phyloP scores from a whole-genome alignment of 768 basidiomycete species.

The Panaeolus papilionaceus region DNA sequence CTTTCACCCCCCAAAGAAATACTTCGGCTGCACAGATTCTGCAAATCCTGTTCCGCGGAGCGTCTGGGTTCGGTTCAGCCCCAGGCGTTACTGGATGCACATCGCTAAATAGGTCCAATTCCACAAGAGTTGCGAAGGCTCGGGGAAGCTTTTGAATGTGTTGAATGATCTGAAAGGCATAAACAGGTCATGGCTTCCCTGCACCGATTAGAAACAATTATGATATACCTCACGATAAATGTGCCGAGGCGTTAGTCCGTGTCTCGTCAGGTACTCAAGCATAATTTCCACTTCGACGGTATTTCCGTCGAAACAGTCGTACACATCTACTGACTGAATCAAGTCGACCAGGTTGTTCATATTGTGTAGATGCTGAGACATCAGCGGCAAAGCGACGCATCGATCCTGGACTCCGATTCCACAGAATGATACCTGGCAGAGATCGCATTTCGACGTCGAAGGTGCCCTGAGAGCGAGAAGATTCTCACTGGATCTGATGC shows the following conservation, averaged over 20 bases:
- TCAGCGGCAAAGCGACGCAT: constrained; percentile 65
- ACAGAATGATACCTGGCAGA: constrained; percentile 84
- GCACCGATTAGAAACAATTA: background rate
- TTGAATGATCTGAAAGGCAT: constrained; percentile 57
- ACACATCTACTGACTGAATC: constrained; percentile 77
- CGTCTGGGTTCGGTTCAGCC: constrained; percentile 59
- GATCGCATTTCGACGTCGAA: constrained; percentile 81
- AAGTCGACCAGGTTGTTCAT: constrained; percentile 75
- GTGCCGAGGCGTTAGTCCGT: constrained; percentile 66
- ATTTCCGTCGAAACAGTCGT: constrained; percentile 82
- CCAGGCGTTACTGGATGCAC: constrained; percentile 64
- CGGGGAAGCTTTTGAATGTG: constrained; percentile 65
- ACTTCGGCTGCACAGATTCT: constrained; percentile 78
- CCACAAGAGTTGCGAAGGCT: constrained; percentile 70
- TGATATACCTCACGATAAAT: constrained; percentile 76
- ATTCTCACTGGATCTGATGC: constrained; percentile 60
- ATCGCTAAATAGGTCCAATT: constrained; percentile 73
- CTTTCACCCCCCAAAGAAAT: constrained; percentile 74
- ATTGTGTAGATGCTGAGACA: constrained; percentile 70
- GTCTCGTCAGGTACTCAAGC: constrained; percentile 76
- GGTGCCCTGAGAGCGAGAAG: constrained; percentile 76
- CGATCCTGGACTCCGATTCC: constrained; percentile 80
- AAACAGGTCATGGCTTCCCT: background rate
- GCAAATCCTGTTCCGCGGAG: constrained; percentile 69
- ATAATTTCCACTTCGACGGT: constrained; percentile 83